Conservation (phyloP, 129 eudicot species). For the Lonicera japonica region DNA sequence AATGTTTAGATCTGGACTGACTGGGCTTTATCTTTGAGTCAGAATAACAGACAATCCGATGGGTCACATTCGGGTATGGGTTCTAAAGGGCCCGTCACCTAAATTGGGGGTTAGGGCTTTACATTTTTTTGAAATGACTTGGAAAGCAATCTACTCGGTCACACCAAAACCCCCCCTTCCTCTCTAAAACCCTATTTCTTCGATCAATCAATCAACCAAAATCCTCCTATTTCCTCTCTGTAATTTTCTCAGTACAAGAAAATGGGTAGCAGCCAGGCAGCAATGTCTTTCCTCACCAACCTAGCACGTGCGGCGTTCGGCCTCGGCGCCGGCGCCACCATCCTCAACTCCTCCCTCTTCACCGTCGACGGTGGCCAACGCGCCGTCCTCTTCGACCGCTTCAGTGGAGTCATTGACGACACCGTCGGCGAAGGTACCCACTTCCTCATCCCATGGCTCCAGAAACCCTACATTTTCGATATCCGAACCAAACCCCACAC, state of each 20-base stretch:
- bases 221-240: not conserved
- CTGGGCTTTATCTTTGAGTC: too few species aligned
- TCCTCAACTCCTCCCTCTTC: conserved; percentile 70
- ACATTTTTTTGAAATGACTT: conserved; percentile 14
- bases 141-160: conserved; percentile 12
- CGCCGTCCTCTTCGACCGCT: conserved; percentile 87
- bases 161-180: conserved; percentile 18
- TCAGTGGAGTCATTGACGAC: conserved; percentile 68
- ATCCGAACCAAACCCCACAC: conserved; percentile 85
- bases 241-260: conserved; percentile 7
- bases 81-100: not conserved
- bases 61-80: not conserved
- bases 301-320: conserved; percentile 83
- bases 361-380: conserved; percentile 95
- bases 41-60: too few species aligned
- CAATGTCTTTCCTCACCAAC: conserved; percentile 53
- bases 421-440: conserved; percentile 93
- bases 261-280: conserved; percentile 45
- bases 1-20: too few species aligned
- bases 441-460: conserved; percentile 78
- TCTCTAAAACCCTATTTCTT: conserved; percentile 14
- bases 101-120: conserved; percentile 11
- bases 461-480: conserved; percentile 83
- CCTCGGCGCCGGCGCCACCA: conserved; percentile 60
- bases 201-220: not conserved